A percentile compares a stretch with the other conserved stretches of the same genome.
phyloP scores from a whole-genome alignment of 2,329 filamentous ascomycete species.

The Penicillium hordei region DNA sequence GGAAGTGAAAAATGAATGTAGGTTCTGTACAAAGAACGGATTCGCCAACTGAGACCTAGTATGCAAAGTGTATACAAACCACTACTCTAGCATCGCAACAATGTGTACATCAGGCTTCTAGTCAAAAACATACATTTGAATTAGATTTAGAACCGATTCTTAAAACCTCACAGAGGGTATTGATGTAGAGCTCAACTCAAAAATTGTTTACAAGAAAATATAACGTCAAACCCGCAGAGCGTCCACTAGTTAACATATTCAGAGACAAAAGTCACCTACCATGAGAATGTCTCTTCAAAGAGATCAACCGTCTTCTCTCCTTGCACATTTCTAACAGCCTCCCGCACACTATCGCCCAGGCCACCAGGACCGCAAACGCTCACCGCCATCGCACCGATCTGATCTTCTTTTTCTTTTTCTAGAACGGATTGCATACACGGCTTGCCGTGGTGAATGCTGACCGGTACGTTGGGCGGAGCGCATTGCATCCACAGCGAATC shows the following conservation, averaged over 20 bases:
- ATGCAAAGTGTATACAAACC: no score
- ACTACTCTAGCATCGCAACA: not conserved
- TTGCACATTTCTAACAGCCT: slow-evolving; percentile 32
- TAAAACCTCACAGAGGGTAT: slow-evolving; percentile 2
- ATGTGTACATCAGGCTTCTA: not conserved
- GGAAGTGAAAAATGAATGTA: no score
- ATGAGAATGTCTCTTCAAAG: slow-evolving; percentile 40
- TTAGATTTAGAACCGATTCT: not conserved
- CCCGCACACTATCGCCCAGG: slow-evolving; percentile 39
- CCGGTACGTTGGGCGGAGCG: slow-evolving; percentile 26
- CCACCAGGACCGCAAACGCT: slow-evolving; percentile 41
- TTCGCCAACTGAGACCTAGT: no score
- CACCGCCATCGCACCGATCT: slow-evolving; percentile 38
- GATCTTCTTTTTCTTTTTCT: slow-evolving; percentile 28
- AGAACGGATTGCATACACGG: slow-evolving; percentile 29
- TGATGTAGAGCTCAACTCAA: not conserved
- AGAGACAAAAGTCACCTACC: slow-evolving; percentile 22
- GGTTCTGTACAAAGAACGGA: no score
- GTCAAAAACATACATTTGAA: not conserved
- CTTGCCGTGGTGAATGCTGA: slow-evolving; percentile 29
- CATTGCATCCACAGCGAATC: slow-evolving; percentile 29
- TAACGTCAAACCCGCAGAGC: not conserved
- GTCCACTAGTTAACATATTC: not conserved
- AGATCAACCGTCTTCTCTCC: slow-evolving; percentile 35
- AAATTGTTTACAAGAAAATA: not conserved